Evolutionary conservation across 73 alveolate species (phyloP).

Genomic region (Stentor roeselii): DNA sequence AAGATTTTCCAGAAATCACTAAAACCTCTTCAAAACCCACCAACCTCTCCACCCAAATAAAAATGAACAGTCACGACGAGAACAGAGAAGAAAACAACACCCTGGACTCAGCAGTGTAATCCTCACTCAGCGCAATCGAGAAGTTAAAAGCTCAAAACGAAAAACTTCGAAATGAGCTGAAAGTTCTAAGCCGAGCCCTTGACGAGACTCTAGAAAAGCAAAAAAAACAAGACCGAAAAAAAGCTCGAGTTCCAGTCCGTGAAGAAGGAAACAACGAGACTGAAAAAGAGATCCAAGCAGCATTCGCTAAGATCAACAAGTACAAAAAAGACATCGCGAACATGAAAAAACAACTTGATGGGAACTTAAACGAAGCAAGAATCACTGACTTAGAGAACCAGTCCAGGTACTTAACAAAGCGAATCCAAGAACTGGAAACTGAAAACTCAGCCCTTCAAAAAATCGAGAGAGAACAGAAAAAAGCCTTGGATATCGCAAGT

Average conservation of each 20-base stretch:
- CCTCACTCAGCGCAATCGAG: conserved; percentile 21
- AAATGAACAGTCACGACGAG: conserved; percentile 16
- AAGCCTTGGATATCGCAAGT: conserved; percentile 15
- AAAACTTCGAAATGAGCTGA: conserved; percentile 13
- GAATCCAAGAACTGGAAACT: conserved; percentile 24
- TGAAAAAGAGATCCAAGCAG: conserved; percentile 32
- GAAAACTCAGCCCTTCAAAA: conserved; percentile 17
- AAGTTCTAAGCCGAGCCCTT: conserved; percentile 22
- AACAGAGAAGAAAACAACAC: conserved; percentile 11
- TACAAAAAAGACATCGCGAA: conserved; percentile 36
- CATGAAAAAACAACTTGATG: conserved; percentile 25
- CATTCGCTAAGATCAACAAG: not conserved
- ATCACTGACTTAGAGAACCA: conserved; percentile 29
- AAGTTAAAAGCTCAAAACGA: conserved; percentile 21
- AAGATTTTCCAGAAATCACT: no score
- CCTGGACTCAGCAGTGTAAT: conserved; percentile 8
- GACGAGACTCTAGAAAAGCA: conserved; percentile 21
- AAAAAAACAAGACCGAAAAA: conserved; percentile 13
- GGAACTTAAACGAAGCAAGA: conserved; percentile 13
- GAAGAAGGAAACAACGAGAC: conserved; percentile 30
- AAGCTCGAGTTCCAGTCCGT: conserved; percentile 14
- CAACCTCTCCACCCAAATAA: no score
- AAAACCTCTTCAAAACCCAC: no score
- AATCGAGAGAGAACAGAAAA: conserved; percentile 25
- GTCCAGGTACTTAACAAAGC: not conserved